Conservation (phyloP, 2,329 filamentous ascomycete species). For the Magnaporthiopsis rhizophila region DNA sequence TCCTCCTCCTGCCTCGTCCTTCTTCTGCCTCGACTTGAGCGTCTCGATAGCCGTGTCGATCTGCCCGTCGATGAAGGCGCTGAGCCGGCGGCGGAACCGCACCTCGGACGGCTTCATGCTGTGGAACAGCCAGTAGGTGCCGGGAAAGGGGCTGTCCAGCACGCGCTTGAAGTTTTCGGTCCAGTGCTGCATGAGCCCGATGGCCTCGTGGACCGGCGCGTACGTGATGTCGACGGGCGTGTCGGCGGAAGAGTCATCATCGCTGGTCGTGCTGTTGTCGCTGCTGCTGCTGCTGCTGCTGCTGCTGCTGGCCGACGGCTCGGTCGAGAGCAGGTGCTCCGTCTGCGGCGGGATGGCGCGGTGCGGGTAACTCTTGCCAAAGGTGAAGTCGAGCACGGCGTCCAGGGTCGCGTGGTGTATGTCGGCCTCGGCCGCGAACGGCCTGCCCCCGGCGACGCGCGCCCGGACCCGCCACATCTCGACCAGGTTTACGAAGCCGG, state of each 20-base stretch:
- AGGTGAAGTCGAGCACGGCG: constrained; percentile 18
- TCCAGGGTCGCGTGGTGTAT: constrained; percentile 27
- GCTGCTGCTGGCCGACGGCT: not conserved
- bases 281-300: not conserved
- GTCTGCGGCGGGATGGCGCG: constrained; percentile 4
- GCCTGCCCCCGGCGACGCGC: constrained; percentile 6
- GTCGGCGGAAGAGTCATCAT: not conserved
- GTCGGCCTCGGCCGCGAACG: constrained; percentile 26
- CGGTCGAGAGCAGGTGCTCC: constrained; percentile 1
- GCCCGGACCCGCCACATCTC: constrained; percentile 19
- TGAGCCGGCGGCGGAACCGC: not conserved
- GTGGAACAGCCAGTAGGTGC: not conserved
- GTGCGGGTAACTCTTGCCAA: constrained; percentile 3
- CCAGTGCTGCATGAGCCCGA: not conserved
- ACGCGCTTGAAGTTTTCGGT: not conserved
- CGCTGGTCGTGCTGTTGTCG: too few species aligned
- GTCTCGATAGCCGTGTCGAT: not conserved
- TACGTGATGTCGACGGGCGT: constrained; percentile 2
- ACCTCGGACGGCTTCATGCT: not conserved
- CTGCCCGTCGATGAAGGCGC: constrained; percentile 1
- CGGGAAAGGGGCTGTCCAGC: not conserved
- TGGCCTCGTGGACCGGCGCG: not conserved
- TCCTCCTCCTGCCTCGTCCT: not conserved
- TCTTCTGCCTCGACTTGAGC: not conserved
- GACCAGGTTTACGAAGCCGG: constrained; percentile 16